Evolutionary conservation across 306 rosid species (phyloP), one percentile per base, ranked within the genome.

Genomic region (Vicia villosa): DNA sequence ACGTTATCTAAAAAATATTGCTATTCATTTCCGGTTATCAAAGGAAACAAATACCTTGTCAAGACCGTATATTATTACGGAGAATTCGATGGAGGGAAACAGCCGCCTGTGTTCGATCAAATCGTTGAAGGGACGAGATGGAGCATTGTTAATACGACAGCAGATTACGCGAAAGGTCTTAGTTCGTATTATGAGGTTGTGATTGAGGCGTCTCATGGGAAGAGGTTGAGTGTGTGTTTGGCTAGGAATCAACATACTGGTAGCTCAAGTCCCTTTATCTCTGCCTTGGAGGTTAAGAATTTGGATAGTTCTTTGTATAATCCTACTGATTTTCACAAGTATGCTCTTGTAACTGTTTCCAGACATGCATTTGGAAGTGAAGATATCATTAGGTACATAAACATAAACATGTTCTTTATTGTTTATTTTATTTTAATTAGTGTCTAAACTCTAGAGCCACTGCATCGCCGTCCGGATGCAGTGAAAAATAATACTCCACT

Each of bases 21-120:
- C 60, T 93, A 85, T 36, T 12, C 72, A 16, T 36, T 93, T n/a
- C 94, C 98, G 0, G 93, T 77, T 10, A 41, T 63, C 60, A 75
- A 77, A 67, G 87, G 85, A 3, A 81, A 75, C 8, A 86, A 86
- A 46, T 93, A 90, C 74, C 75, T 90, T 0, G 83, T 93, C 30
- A 78, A 79, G 71, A 88, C 94, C 6, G 65, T 86, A 16, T 93
- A 79, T 69, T 93, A 86, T 64, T 93, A 90, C 63, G 98, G 98
- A 8, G 79, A 80, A 20, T 88, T 79, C 68, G 96, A 93, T 54
- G 98, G 91, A 22, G 85, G 86, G 49, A 68, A 78, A 3, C 73
- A 68, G 62, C 98, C 98, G 0, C 96, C 98, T 5, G 91, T 93
- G 49, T 93, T 93, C 8, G 94, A 93, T 45, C 98, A 88, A 78